Base-by-base conservation (phyloP, 2,329 filamentous ascomycete genomes). In the Ambrosiella cleistominuta region DNA sequence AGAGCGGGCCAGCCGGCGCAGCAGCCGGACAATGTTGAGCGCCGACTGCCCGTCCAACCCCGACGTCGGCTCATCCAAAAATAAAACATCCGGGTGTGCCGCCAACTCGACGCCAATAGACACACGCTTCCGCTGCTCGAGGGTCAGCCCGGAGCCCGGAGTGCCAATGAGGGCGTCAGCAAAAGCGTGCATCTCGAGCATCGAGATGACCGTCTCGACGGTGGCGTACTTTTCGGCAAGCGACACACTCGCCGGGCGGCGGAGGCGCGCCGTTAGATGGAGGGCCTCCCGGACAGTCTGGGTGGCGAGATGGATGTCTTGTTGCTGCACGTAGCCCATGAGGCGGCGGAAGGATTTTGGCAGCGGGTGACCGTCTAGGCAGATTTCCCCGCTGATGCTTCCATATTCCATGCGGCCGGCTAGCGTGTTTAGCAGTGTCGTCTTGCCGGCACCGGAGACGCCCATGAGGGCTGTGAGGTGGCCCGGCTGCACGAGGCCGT, bases 371-470 rank as follows among this genome's bases (percentile, higher is more conserved):
- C 86, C 86, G 62, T 91, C 85, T 12, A 91, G 85, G 61, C 88
- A 68, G 74, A 90, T 85, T 55, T 86, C 81, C 50, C 86, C 87
- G 17, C 72, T 72, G 36, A 91, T 85, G 2, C 85, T 82, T 63
- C 86, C 87, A 70, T 87, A 86, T 0, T 84, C 88, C 60, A 86
- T 85, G 64, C 86, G 80, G 61, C 85, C 86, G 5, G 88, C 88
- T 37, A 95, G 75, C 1, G 88, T 85, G 67, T 93, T 88, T 5
- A 94, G 73, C 2, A 95, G 76, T 0, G 88, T 93, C 0, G 88
- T 94, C 70, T 94, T 94, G 56, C 88, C 88, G 13, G 88, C 88
- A 62, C 86, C 87, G 8, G 83, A 86, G 1, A 85, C 80, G 64
- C 86, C 83, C 86, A 90, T 87, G 15, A 91, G 72, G 3, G 85